Evolutionary conservation across 202 grass and related monocot genomes (phyloP), one percentile per base, ranked within the genome.

Genomic region (Dendrocalamus latiflorus): DNA sequence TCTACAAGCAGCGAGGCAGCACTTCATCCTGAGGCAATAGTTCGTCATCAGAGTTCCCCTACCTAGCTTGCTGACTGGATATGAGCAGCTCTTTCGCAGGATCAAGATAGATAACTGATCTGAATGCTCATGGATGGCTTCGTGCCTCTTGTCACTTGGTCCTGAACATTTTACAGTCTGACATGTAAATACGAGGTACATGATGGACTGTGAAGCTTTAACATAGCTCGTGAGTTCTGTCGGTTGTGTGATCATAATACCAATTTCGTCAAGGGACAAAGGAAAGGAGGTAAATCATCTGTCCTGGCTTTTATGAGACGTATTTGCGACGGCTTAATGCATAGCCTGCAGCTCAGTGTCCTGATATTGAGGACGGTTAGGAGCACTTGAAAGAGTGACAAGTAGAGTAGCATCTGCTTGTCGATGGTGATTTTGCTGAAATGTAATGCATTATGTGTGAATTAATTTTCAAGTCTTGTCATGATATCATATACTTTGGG

Each of bases 401-500:
- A 57, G 56, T 56, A 10, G 24, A 16, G 42, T 59, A 57, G 60
- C 7, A 38, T 63, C 70, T 73, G 70, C 71, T 85, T 82, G 72
- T 25, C 34, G 17, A 73, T 74, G 72, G 51, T 81, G 65, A 51
- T 81, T 87, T 84, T 81, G 57, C 65, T 84, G 76, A 81, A 88
- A 68, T 88, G 77, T 78, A 73, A 82, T 77, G 76, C 72, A 37
- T 88, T 82, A 88, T 91, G 58, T 88, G 68, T 82, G 84, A 75
- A 79, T 61, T 61, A 61, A 55, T 62, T 86, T 83, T 44, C 48
- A 75, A 75, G 36, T 74, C 63, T n/a, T 76, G 53, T 44, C 37
- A 24, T 71, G 24, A 58, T 68, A 88, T 80, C 87, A 68, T 81
- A 76, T 50, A 58, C 53, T n/a, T 53, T 1, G 2, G 78, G 30